phyloP scores from a whole-genome alignment of 2,329 filamentous ascomycete genomes.

The Sclerotiophoma versabilis region DNA sequence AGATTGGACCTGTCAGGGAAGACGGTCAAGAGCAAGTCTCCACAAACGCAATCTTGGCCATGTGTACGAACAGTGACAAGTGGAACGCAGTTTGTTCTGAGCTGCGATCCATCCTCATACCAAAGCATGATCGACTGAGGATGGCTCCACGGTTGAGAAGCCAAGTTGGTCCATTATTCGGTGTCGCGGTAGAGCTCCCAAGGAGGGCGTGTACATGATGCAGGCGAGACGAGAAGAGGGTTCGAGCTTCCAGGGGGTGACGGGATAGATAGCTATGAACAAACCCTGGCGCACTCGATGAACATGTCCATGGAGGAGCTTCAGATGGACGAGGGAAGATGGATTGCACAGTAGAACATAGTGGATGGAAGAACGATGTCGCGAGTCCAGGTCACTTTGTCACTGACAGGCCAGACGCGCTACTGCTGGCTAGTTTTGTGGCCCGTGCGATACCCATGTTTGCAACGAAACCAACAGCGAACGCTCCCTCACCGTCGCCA shows the following conservation, averaged over 20 bases:
- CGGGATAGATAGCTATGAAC: neutral
- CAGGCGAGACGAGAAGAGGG: neutral
- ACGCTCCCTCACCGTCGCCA: slow-evolving; percentile 35
- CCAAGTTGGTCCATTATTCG: too few species aligned
- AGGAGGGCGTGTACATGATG: neutral
- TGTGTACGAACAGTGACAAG: neutral
- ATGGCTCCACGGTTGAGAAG: neutral
- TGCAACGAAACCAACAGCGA: slow-evolving; percentile 36
- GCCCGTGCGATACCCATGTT: slow-evolving; percentile 30
- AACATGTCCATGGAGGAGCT: neutral
- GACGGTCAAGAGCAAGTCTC: too few species aligned
- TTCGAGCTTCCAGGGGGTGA: neutral
- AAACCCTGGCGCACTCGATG: neutral
- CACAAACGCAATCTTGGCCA: too few species aligned
- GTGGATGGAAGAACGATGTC: neutral
- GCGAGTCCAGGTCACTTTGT: slow-evolving; percentile 21
- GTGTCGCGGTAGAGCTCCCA: neutral
- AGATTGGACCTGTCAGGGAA: too few species aligned
- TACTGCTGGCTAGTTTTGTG: slow-evolving; percentile 11
- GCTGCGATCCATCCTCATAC: too few species aligned
- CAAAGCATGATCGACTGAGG: too few species aligned
- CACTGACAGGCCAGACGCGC: slow-evolving; percentile 31
- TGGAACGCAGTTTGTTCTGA: neutral
- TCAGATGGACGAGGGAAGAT: neutral
- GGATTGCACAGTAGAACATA: too few species aligned